phyloP scores from a whole-genome alignment of 2,329 filamentous ascomycete species.

The Didymella glomerata region DNA sequence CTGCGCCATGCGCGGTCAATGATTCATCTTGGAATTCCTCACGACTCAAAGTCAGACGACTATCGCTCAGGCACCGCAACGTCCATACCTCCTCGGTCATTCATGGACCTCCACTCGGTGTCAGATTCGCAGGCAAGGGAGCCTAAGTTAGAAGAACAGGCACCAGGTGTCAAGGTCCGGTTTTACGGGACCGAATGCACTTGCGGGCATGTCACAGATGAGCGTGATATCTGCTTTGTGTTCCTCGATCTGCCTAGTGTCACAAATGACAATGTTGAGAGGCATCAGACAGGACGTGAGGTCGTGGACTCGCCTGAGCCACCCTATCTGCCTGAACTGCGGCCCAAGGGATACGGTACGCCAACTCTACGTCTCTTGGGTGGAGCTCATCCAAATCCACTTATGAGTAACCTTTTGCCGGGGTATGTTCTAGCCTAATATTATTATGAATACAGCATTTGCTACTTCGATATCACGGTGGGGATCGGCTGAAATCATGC shows the following conservation, averaged over 20 bases:
- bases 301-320: conserved; percentile 9
- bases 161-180: conserved; percentile 26
- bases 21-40: conserved; percentile 14
- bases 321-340: conserved; percentile 24
- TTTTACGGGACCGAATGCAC: conserved; percentile 35
- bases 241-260: conserved; percentile 26
- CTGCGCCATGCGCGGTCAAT: conserved; percentile 28
- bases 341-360: conserved; percentile 30
- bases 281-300: neutral
- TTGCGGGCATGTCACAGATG: conserved; percentile 28
- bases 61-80: neutral
- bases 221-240: conserved; percentile 25
- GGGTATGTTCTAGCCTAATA: neutral
- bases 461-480: no score
- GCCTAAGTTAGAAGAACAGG: conserved; percentile 22
- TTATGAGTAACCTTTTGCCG: conserved; percentile 27
- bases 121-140: conserved; percentile 24
- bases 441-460: no score
- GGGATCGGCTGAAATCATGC: no score
- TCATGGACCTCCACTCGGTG: conserved; percentile 20
- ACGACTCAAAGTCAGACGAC: neutral
- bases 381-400: conserved; percentile 31
- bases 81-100: conserved; percentile 18
- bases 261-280: neutral
- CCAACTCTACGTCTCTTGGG: conserved; percentile 25